A percentile compares a stretch with the other conserved stretches of the same genome.
phyloP scores from a whole-genome alignment of 768 basidiomycete genomes.

The Fibroporia radiculosa region DNA sequence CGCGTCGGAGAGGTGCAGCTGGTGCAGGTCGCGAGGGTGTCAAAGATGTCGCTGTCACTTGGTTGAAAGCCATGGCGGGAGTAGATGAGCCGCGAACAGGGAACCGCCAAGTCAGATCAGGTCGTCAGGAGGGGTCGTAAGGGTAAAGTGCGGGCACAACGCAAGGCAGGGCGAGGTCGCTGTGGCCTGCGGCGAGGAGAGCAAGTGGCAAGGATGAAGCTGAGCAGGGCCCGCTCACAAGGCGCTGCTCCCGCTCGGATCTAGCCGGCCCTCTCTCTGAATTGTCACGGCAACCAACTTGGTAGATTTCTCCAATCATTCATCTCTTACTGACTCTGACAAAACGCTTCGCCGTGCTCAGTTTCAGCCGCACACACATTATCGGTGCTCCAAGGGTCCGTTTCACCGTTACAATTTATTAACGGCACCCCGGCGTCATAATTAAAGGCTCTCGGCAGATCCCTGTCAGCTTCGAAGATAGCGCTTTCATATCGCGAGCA shows the following conservation, averaged over 20 bases:
- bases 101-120: neutral
- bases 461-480: neutral
- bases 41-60: slow-evolving; percentile 47
- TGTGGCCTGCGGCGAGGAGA: slow-evolving; percentile 2
- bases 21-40: slow-evolving; percentile 78
- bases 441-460: neutral
- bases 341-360: neutral
- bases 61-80: slow-evolving; percentile 39
- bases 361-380: no score
- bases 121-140: neutral
- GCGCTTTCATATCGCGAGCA: no score
- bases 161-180: slow-evolving; percentile 2
- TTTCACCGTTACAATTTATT: neutral
- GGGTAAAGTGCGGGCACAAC: neutral
- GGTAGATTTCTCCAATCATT: neutral
- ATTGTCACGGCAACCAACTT: slow-evolving; percentile 8
- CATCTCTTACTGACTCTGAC: neutral
- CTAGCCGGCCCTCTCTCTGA: slow-evolving; percentile 6
- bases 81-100: neutral
- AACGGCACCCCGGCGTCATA: neutral
- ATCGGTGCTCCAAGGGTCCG: no score
- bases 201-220: slow-evolving; percentile 1
- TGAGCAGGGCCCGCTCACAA: neutral
- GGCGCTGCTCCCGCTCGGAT: slow-evolving; percentile 1
- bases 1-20: slow-evolving; percentile 50